Evolutionary conservation across 345 rosid species (phyloP), one percentile per base, ranked within the genome.

Genomic region (Populus tremula): DNA sequence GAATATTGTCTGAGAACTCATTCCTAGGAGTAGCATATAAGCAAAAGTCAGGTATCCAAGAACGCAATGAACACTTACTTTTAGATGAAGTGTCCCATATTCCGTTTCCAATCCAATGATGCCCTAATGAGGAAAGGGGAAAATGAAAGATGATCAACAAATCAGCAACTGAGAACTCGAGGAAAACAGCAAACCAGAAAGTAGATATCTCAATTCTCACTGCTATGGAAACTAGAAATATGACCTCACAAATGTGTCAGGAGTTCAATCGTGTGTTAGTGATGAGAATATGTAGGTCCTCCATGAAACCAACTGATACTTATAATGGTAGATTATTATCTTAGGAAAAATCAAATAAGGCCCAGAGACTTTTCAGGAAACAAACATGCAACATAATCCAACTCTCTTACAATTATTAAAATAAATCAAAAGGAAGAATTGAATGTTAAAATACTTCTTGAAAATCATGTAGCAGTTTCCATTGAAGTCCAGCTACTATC

Each of bases 51-150:
- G n/a, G 29, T 31, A 38, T 8, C 9, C 10, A 61, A 27, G 21
- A 71, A 47, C n/a, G 7, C 20, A n/a, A 65, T 69, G 67, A 59
- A 11, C 54, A 79, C 90, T 87, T 81, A 92, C 99, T 88, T 93
- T 90, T 50, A 93, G 82, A 78, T 86, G 97, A 80, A 96, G 81
- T 68, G 87, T 84, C 11, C 99, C 98, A 14, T 92, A 86, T 72
- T 88, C 85, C 8, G 99, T 96, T 84, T 89, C 90, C 84, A 93
- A 79, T 76, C 88, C 93, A 82, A 91, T 76, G 79, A 96, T 82
- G 47, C 98, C 98, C 99, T 93, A 74, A 76, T 70, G 67, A 63
- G 13, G 41, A 50, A 61, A 43, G 13, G 13, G 35, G 1, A 35
- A 66, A 38, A 21, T 35, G 6, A 50, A 70, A 12, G 35, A 67